Evolutionary conservation across 768 basidiomycete genomes (phyloP), one percentile per base, ranked within the genome.

Genomic region (Tricholomella constricta): DNA sequence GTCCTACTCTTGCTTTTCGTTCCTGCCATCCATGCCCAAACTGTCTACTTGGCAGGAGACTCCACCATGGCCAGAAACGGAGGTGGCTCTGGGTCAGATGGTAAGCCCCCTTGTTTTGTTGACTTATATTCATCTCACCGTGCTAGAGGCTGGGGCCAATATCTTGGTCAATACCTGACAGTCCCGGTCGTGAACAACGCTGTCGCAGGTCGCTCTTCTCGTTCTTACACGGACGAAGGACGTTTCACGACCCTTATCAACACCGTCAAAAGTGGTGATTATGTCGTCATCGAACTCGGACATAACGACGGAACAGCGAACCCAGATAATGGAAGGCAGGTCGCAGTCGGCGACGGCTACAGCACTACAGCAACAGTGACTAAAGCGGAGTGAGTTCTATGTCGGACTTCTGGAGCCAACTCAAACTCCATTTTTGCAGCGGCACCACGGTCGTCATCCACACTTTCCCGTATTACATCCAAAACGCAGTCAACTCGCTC

Each of bases 161-260:
- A 73, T 52, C 60, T 79, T 11, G 68, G 59, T 4, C 72, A 75
- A 58, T 78, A 71, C 37, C 51, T 79, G 29, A 70, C 68, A 3
- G 65, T 79, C 44, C 69, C 75, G 1, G 74, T 80, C 8, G 70
- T 77, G 14, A 81, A 81, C 57, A 57, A 67, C 40, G 79, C 79
- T 0, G 71, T 79, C 36, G 76, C 70, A 7, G 80, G 80, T 4
- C 68, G 74, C 6, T 76, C 72, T 41, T 72, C 80, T 1, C 69
- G 80, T 32, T 77, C 75, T 37, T 81, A 72, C 55, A 77, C 75
- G 11, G 76, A 78, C 17, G 75, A 79, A 56, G 78, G 78, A 31
- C 68, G 74, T 7, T 79, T 81, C 61, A 69, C 68, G 15, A 70
- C 69, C 9, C 61, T 78, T 25, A 70, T 74, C 51, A 71, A 75